Base-by-base conservation (phyloP, 2,329 filamentous ascomycete species). In the Fusarium torulosum region DNA sequence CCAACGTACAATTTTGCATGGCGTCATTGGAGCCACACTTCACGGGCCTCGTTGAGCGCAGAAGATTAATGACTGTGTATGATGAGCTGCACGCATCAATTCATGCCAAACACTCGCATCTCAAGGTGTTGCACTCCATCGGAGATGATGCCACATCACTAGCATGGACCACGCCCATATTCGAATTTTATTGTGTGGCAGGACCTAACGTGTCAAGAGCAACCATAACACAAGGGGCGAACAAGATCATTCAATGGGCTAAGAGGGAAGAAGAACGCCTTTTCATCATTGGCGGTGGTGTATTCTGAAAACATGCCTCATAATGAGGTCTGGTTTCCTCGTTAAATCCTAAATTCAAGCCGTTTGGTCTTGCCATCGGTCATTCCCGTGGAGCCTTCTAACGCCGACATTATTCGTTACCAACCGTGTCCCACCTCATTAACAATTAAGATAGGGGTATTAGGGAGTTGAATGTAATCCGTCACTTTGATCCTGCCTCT, bases 211-310 rank as follows among this genome's bases (percentile, higher is more conserved):
- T 86, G 35, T 86, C 86, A 27, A 82, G 87, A 40, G 80, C 83
- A 21, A 87, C 89, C 13, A 84, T 99, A 73, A 92, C 93, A 11
- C 91, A 95, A 76, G 93, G 91, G 13, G 95, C 94, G 33, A 97
- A 96, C 76, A 90, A 91, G 79, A 88, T 99, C 49, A 90, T 96
- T 7, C 92, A 96, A 75, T 99, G 95, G 94, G 91, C 95, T 3
- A 90, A 92, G 75, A 86, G 90, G 69, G 96, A 99, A 79, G 95
- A 98, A 79, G 94, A 98, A 79, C 85, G 96, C 58, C 82, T 98
- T 7, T 99, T 99, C 75, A 97, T 99, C 61, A 96, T 99, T 75
- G 96, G 96, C 2, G 96, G 96, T n/a, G 96, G 94, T 42, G 95
- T 98, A 71, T 91, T 91, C 72, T 90, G 67, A 78, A 44, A 44